These are phyloP conservation scores for Colletotrichum trifolii DNA, from an alignment of 2,329 filamentous ascomycete species.

Conservation along the genomic window DNA sequence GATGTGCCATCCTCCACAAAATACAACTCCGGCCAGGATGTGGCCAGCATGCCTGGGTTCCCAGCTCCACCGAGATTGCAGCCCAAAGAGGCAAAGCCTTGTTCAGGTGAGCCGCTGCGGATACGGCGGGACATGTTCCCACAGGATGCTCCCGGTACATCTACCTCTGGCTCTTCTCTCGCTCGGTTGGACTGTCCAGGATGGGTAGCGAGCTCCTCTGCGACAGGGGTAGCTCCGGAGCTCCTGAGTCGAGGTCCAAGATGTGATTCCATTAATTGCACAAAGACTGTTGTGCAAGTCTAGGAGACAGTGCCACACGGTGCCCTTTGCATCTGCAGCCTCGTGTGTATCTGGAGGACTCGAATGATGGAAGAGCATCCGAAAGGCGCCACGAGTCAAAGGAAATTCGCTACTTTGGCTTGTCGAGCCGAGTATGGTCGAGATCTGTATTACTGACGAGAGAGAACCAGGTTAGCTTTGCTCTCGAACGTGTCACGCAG, in stretches of 20 bases:
- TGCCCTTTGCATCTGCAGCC: background rate
- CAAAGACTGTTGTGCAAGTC: background rate
- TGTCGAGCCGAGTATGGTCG: no score
- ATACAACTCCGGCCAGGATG: slow-evolving; percentile 5
- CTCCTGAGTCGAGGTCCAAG: background rate
- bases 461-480: no score
- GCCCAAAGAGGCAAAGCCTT: slow-evolving; percentile 22
- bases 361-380: no score
- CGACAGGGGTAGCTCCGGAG: slow-evolving; percentile 12
- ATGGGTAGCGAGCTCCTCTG: slow-evolving; percentile 2
- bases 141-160: background rate
- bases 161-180: background rate
- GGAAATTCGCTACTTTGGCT: no score
- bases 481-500: no score
- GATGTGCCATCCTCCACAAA: background rate
- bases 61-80: slow-evolving; percentile 32
- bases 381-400: no score
- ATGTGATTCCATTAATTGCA: background rate
- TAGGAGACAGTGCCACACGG: slow-evolving; percentile 3
- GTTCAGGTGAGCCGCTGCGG: slow-evolving; percentile 30
- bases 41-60: background rate
- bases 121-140: slow-evolving; percentile 15
- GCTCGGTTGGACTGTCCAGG: slow-evolving; percentile 25
- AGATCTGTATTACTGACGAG: no score
- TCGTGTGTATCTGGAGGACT: no score